Conservation (phyloP, 768 basidiomycete species). For the Tylopilus rubrobrunneus region DNA sequence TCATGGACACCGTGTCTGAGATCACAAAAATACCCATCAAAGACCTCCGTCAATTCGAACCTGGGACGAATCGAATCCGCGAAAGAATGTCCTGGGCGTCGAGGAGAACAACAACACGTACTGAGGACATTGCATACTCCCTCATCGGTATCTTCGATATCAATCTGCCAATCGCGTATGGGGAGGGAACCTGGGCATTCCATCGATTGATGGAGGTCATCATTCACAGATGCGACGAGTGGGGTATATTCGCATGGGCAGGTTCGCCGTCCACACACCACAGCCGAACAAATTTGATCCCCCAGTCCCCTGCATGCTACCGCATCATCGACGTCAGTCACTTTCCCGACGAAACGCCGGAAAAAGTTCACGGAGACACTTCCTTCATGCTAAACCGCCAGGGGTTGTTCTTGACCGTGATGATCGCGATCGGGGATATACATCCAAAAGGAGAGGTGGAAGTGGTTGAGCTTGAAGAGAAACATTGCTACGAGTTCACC, state of each 20-base stretch:
- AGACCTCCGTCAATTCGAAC: conserved; percentile 9
- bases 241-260: conserved; percentile 25
- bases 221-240: conserved; percentile 18
- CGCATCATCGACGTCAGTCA: background rate
- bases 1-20: conserved; percentile 2
- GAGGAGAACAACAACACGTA: conserved; percentile 19
- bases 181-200: conserved; percentile 22
- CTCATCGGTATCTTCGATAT: conserved; percentile 26
- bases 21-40: conserved; percentile 9
- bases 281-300: conserved; percentile 10
- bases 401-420: conserved; percentile 13
- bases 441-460: background rate
- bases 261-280: conserved; percentile 14
- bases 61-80: conserved; percentile 11
- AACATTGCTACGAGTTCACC: conserved; percentile 1
- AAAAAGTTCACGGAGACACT: conserved; percentile 16
- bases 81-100: conserved; percentile 24
- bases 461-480: background rate
- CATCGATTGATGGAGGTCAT: conserved; percentile 25
- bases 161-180: conserved; percentile 13
- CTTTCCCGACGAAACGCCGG: conserved; percentile 4
- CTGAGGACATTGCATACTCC: conserved; percentile 25
- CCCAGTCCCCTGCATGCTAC: conserved; percentile 17
- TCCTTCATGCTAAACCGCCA: conserved; percentile 10
- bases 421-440: conserved; percentile 10